Evolutionary conservation across 495 filamentous ascomycete genomes (phyloP).

Genomic region (Penicillium dipodomyicola): DNA sequence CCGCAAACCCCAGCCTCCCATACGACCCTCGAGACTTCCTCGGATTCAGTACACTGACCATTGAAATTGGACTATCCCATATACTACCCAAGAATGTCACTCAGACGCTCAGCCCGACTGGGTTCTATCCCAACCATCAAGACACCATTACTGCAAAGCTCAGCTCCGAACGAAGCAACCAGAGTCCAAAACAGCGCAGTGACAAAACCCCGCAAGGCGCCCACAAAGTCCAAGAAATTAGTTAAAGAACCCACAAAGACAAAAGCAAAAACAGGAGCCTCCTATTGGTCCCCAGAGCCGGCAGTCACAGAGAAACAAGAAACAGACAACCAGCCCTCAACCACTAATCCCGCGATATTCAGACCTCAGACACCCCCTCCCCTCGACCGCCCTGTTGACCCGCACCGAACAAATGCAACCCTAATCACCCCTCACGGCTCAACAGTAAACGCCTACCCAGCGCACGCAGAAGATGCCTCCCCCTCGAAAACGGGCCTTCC

Average conservation of each 20-base stretch:
- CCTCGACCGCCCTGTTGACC: constrained; percentile 57
- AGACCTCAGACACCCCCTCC: constrained; percentile 43
- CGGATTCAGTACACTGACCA: background rate
- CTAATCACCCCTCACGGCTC: constrained; percentile 78
- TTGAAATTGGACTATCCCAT: background rate
- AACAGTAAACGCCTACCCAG: constrained; percentile 57
- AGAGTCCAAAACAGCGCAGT: constrained; percentile 31
- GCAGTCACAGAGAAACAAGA: constrained; percentile 10
- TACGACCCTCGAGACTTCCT: background rate
- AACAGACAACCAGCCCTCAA: constrained; percentile 17
- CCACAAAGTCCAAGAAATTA: constrained; percentile 17
- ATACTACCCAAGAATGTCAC: constrained; percentile 43
- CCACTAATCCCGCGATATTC: constrained; percentile 18
- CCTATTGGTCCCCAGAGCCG: constrained; percentile 30
- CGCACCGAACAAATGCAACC: constrained; percentile 68
- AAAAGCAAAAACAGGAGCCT: constrained; percentile 13
- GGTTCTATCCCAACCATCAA: constrained; percentile 38
- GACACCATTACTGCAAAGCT: constrained; percentile 39
- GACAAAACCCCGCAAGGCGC: constrained; percentile 34
- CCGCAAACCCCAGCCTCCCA: background rate
- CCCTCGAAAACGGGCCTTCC: constrained; percentile 56
- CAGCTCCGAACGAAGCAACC: constrained; percentile 22
- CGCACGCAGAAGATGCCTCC: constrained; percentile 47
- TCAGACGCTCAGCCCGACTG: constrained; percentile 58
- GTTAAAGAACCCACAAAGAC: constrained; percentile 15